Percentiles rank a stretch among this genome's conserved stretches.
These are phyloP conservation scores for Penicillium sp. DNA, from an alignment of 2,329 filamentous ascomycete species.

Conservation along the genomic window DNA sequence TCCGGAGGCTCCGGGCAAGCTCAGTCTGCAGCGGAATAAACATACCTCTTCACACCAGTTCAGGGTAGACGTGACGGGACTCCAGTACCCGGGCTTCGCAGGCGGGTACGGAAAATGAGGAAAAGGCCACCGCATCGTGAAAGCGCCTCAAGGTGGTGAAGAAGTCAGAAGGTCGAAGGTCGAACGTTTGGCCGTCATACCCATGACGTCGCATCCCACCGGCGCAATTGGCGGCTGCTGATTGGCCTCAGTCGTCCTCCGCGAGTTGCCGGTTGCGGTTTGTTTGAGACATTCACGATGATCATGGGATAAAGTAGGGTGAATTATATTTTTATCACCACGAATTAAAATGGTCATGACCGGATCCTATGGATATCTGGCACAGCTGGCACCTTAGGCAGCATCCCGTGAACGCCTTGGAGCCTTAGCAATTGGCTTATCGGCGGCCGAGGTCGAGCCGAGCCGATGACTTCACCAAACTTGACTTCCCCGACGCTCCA, in stretches of 20 bases:
- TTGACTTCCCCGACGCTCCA: background rate
- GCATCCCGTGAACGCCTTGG: no score
- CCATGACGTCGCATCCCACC: constrained; percentile 27
- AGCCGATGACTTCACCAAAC: constrained; percentile 21
- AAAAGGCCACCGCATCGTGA: constrained; percentile 35
- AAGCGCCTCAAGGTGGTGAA: constrained; percentile 5
- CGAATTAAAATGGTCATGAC: no score
- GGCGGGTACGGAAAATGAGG: constrained; percentile 50
- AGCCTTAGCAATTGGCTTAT: no score
- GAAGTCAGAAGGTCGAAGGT: background rate
- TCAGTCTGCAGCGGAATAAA: constrained; percentile 1
- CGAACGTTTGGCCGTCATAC: background rate
- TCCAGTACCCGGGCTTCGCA: constrained; percentile 65
- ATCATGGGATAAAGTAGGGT: no score
- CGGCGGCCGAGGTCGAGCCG: constrained; percentile 16
- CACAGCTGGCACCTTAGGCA: no score
- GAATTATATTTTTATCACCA: no score
- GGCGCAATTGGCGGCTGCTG: constrained; percentile 11
- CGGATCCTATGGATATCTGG: no score
- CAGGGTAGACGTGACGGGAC: constrained; percentile 70
- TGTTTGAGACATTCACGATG: constrained; percentile 1
- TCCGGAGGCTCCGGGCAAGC: background rate
- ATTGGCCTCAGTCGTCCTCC: constrained; percentile 21
- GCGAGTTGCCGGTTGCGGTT: constrained; percentile 24
- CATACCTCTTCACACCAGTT: constrained; percentile 81